Percentiles rank a stretch among this genome's conserved stretches.
Evolutionary conservation across 805 yeast genomes (phyloP).

Genomic region (Ascoidea asiatica): DNA sequence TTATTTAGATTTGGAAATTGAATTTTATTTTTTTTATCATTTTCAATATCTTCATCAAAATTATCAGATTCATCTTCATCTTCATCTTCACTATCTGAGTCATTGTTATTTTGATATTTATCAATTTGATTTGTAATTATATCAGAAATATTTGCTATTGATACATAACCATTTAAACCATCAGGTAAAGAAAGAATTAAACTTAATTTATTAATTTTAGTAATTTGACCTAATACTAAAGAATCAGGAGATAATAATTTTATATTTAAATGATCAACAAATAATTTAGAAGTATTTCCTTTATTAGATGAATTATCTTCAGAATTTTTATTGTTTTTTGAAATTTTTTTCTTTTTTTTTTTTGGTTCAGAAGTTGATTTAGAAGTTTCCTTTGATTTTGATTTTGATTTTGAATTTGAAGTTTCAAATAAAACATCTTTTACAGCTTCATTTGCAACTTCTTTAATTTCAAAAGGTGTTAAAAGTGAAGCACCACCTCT

Average conservation of each 20-base stretch:
- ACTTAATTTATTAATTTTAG: constrained; percentile 45
- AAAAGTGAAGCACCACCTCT: constrained; percentile 89
- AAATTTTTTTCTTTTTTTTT: constrained; percentile 13
- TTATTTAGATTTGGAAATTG: constrained; percentile 43
- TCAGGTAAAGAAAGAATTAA: constrained; percentile 66
- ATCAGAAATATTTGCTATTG: constrained; percentile 58
- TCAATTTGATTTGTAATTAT: constrained; percentile 46
- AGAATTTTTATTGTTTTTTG: constrained; percentile 12
- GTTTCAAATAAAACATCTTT: constrained; percentile 66
- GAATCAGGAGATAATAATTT: constrained; percentile 60
- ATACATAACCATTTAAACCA: constrained; percentile 65
- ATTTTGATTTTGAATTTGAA: constrained; percentile 3
- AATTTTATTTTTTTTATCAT: constrained; percentile 16
- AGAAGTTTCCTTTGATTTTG: constrained; percentile 25
- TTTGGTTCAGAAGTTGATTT: constrained; percentile 19
- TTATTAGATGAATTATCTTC: constrained; percentile 27
- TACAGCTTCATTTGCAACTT: constrained; percentile 85
- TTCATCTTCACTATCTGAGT: constrained; percentile 23
- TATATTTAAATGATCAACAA: constrained; percentile 52
- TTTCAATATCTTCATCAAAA: constrained; percentile 13
- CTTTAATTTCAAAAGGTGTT: constrained; percentile 82
- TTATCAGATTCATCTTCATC: constrained; percentile 22
- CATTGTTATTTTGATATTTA: constrained; percentile 35
- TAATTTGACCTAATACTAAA: constrained; percentile 63
- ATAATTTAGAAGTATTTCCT: too few species aligned